Evolutionary conservation across 2,329 filamentous ascomycete species (phyloP), one percentile per base, ranked within the genome.

Genomic region (Venturia effusa): DNA sequence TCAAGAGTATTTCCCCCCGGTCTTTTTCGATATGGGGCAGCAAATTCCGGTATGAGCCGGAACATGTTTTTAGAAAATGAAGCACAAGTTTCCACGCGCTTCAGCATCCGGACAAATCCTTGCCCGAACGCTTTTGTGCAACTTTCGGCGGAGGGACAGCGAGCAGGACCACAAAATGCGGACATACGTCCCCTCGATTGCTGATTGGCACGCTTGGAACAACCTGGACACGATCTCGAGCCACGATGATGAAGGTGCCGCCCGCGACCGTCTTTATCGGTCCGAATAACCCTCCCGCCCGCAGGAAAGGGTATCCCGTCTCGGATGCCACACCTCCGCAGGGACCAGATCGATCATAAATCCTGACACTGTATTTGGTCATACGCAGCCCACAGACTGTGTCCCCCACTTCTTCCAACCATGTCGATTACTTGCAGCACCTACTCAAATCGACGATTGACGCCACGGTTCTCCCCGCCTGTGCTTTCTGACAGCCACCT

Each of bases 31-130:
- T 41, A 61, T 59, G 54, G 57, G 63, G 30, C 37, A 41, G 22
- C 54, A 61, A 32, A 64, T 64, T 55, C 55, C 62, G 27, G 62
- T 55, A 30, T 64, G 62, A 70, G 10, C 5, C 34, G 41, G 59
- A 57, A 17, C 51, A 22, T 2, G 11, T 22, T 57, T 17, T 34
- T 57, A 34, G 27, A 57, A 13, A 57, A 57, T 57, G 13, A 34
- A 34, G 1, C 34, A 34, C 30, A n/a, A 57, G 10, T 37, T 57
- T 34, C 30, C 15, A 57, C 51, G 34, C 51, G 51, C 51, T 27
- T 34, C 27, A 6, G 17, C 51, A 57, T 19, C 34, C 34, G 51
- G 27, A 17, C 30, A 34, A 34, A 19, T 17, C 19, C 51, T 34
- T 19, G 30, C 19, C 15, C 5, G 51, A 34, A 57, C 30, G 30